These are phyloP conservation scores for Barbarea vulgaris DNA, from an alignment of 345 rosid genomes.

Conservation along the genomic window DNA sequence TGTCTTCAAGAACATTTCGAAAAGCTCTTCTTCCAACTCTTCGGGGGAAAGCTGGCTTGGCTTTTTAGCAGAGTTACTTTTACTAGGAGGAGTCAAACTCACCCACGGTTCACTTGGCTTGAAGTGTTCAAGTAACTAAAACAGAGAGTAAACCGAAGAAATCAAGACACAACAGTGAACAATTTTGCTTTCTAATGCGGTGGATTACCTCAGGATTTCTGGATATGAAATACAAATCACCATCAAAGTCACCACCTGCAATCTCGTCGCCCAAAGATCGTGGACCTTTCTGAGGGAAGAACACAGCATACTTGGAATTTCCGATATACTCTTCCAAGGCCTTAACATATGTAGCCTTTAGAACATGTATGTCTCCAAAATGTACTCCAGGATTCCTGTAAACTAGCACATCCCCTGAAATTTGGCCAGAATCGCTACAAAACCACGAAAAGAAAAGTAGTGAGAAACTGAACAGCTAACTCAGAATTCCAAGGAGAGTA, in stretches of 20 bases:
- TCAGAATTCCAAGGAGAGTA: neutral
- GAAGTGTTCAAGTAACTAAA: constrained; percentile 63
- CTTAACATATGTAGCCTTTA: constrained; percentile 61
- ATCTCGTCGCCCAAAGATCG: constrained; percentile 85
- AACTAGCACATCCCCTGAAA: constrained; percentile 79
- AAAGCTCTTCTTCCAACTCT: constrained; percentile 64
- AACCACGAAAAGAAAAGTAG: neutral
- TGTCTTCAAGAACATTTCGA: constrained; percentile 51
- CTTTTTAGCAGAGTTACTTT: constrained; percentile 8
- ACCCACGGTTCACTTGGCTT: constrained; percentile 61
- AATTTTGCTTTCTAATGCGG: neutral
- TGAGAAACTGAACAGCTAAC: constrained; percentile 6
- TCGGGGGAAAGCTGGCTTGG: constrained; percentile 51
- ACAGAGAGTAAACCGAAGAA: constrained; percentile 14
- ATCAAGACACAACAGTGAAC: constrained; percentile 27
- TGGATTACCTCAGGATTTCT: constrained; percentile 64
- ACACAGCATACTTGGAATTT: constrained; percentile 70
- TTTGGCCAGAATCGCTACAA: constrained; percentile 65
- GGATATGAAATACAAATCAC: constrained; percentile 75
- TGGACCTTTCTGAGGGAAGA: constrained; percentile 65
- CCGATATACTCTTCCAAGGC: constrained; percentile 60
- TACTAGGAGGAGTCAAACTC: constrained; percentile 40
- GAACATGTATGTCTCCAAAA: constrained; percentile 78
- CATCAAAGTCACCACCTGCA: constrained; percentile 80
- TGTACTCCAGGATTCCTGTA: constrained; percentile 82